These are phyloP conservation scores for Annona cherimola DNA, from an alignment of 164 flowering plant species.

Conservation along the genomic window DNA sequence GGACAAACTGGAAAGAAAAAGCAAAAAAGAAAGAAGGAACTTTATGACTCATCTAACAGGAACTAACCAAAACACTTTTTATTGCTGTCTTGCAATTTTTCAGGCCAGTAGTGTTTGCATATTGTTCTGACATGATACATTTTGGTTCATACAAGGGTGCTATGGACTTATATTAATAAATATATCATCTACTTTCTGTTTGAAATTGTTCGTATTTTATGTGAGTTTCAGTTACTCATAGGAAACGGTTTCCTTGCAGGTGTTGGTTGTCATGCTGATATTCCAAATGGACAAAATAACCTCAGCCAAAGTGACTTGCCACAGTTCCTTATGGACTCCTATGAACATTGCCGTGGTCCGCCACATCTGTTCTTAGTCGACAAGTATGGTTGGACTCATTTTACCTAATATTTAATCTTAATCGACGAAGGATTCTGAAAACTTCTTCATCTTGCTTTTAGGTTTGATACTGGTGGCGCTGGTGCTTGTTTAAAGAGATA, in stretches of 20 bases:
- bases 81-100: no score
- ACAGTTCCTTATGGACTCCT: conserved; percentile 69
- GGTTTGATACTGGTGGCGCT: conserved; percentile 18
- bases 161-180: no score
- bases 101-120: no score
- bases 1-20: no score
- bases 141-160: no score
- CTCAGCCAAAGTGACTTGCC: conserved; percentile 72
- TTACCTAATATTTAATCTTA: neutral
- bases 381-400: conserved; percentile 43
- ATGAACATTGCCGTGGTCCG: conserved; percentile 82
- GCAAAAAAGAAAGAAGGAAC: no score
- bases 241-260: conserved; percentile 56
- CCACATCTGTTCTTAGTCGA: conserved; percentile 84
- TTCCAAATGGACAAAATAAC: conserved; percentile 52
- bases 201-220: neutral
- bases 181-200: neutral
- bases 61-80: no score
- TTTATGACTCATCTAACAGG: no score
- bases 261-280: conserved; percentile 73
- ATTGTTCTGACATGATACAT: no score
- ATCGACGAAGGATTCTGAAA: neutral
- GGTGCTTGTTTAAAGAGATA: conserved; percentile 21
- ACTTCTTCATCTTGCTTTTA: neutral
- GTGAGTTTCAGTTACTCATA: conserved; percentile 11